Percentiles rank a stretch among this genome's conserved stretches.
phyloP scores from a whole-genome alignment of 2,329 filamentous ascomycete species.

The Grosmannia huntii region DNA sequence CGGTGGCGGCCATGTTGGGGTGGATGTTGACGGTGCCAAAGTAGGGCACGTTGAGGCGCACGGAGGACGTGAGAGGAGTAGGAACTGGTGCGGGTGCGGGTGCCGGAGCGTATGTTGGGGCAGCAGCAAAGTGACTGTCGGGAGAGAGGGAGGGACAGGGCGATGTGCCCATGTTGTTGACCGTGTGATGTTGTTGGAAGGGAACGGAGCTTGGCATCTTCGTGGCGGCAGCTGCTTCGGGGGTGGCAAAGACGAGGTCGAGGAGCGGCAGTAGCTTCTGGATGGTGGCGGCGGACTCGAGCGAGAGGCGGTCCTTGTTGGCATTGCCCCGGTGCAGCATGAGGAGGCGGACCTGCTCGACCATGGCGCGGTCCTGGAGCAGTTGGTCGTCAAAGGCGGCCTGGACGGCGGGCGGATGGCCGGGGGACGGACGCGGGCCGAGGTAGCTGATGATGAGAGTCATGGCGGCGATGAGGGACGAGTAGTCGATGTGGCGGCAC shows the following conservation, averaged over 20 bases:
- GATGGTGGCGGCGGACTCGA: slow-evolving; percentile 30
- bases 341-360: slow-evolving; percentile 22
- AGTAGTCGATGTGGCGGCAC: slow-evolving; percentile 38
- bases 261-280: slow-evolving; percentile 29
- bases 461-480: slow-evolving; percentile 36
- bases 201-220: not conserved
- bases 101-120: not conserved
- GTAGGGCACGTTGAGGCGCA: slow-evolving; percentile 32
- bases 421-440: slow-evolving; percentile 15
- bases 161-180: not conserved
- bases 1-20: not conserved
- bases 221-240: slow-evolving; percentile 2
- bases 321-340: slow-evolving; percentile 25
- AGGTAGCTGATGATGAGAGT: slow-evolving; percentile 38
- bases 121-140: not conserved
- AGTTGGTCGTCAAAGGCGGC: slow-evolving; percentile 13
- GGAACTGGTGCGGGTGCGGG: not conserved
- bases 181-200: not conserved
- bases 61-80: not conserved
- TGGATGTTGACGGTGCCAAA: slow-evolving; percentile 34
- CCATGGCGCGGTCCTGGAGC: slow-evolving; percentile 23
- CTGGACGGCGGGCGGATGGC: not conserved
- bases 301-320: slow-evolving; percentile 27
- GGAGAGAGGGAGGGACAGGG: not conserved
- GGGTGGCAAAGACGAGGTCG: slow-evolving; percentile 13